Conservation (phyloP, 768 basidiomycete species). For the Rhizopogon vinicolor region DNA sequence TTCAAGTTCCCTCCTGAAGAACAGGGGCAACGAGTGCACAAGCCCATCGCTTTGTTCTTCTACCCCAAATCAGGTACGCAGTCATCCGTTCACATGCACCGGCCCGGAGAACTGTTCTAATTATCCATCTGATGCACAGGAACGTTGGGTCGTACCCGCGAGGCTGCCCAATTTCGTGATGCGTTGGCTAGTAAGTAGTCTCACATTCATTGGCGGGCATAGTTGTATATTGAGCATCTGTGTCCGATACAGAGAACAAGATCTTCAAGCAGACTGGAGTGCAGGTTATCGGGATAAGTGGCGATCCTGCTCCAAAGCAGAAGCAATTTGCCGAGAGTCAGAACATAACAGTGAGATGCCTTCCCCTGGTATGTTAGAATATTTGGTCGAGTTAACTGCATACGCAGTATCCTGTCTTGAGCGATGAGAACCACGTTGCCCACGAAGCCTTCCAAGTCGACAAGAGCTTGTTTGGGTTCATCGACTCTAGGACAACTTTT, state of each 20-base stretch:
- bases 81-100: conserved; percentile 5
- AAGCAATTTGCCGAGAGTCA: conserved; percentile 70
- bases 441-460: conserved; percentile 64
- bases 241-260: conserved; percentile 49
- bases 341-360: conserved; percentile 50
- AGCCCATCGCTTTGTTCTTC: conserved; percentile 74
- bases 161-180: conserved; percentile 82
- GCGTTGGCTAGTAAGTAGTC: conserved; percentile 54
- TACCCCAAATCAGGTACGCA: conserved; percentile 63
- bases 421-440: conserved; percentile 59
- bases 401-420: conserved; percentile 70
- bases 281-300: conserved; percentile 68
- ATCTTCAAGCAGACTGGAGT: conserved; percentile 61
- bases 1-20: conserved; percentile 59
- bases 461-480: conserved; percentile 63
- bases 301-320: conserved; percentile 69
- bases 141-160: conserved; percentile 73
- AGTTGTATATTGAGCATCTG: not conserved
- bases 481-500: conserved; percentile 65
- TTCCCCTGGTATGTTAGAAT: not conserved
- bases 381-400: not conserved
- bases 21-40: conserved; percentile 27
- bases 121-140: conserved; percentile 32
- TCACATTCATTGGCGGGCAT: not conserved
- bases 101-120: not conserved